Base-by-base conservation (phyloP, 2,329 filamentous ascomycete genomes). In the Zopfia rhizophila region DNA sequence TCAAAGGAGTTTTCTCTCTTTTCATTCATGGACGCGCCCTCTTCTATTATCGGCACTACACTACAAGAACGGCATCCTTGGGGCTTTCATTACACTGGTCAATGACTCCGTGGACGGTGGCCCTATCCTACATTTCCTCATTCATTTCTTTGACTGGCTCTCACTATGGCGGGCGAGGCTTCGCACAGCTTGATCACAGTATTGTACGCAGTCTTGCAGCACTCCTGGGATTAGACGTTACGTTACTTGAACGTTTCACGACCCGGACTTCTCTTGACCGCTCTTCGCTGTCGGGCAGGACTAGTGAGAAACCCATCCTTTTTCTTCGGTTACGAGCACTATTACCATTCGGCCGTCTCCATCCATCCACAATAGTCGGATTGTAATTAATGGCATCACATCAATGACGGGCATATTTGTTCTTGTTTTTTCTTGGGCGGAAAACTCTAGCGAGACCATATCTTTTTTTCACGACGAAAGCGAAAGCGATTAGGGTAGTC, bases 331-430 rank as follows among this genome's bases (percentile, higher is more conserved):
- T 33, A 64, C 56, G 59, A 67, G n/a, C 47, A 56, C 58, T 53
- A 37, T 59, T 59, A 46, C 48, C 54, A 47, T 60, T 63, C 40
- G 47, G 62, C 56, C 46, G 29, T 33, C 17, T 60, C 39, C 33
- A 31, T 42, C 38, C 38, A 10, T 66, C 45, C 51, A 51, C 59
- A 49, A 33, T 58, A 60, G 46, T 55, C 56, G 63, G 53, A 49
- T 61, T 69, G 65, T 71, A 71, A 69, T 70, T 70, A 70, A 69
- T 69, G 66, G 66, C 61, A 68, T 63, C 60, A 59, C 60, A 61
- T 61, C 52, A 52, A 61, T 41, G 65, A 66, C 48, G 46, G 61
- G 56, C 41, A 59, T 56, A 33, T 45, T 30, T 45, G 51, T 61
- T 45, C 58, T 58, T 53, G n/a, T 48, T 54, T 56, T 32, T 49